Evolutionary conservation across 2,329 filamentous ascomycete genomes (phyloP).

Genomic region (Epichloe hybrida): DNA sequence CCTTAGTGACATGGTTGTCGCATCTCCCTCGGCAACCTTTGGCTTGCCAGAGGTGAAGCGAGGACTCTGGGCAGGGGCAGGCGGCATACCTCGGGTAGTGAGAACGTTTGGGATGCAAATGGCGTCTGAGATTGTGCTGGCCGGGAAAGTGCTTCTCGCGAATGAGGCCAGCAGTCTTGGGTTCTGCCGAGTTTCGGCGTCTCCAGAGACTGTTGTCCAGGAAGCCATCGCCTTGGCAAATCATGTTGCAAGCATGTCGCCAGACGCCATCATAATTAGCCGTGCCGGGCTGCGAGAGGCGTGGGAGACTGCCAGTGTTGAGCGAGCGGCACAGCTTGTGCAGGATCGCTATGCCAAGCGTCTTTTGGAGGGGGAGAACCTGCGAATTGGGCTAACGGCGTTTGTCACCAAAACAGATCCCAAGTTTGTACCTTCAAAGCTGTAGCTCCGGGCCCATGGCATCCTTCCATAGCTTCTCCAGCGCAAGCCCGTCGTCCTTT

Average conservation of each 20-base stretch:
- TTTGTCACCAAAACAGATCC: constrained; percentile 38
- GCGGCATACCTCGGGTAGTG: constrained; percentile 36
- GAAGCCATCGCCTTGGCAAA: constrained; percentile 23
- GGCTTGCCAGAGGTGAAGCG: constrained; percentile 39
- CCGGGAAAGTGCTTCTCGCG: constrained; percentile 30
- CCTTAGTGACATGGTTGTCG: constrained; percentile 37
- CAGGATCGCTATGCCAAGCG: constrained; percentile 26
- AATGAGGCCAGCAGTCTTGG: constrained; percentile 18
- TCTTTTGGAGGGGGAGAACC: constrained; percentile 31
- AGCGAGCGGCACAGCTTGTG: constrained; percentile 25
- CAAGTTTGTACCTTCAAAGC: constrained; percentile 33
- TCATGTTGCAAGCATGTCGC: constrained; percentile 20
- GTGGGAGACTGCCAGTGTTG: constrained; percentile 27
- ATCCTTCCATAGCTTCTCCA: no score
- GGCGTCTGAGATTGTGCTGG: constrained; percentile 35
- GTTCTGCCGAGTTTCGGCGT: constrained; percentile 23
- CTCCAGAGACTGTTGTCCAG: constrained; percentile 21
- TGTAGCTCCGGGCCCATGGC: constrained; percentile 15
- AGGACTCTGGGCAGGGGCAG: constrained; percentile 39
- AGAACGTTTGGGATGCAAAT: constrained; percentile 31
- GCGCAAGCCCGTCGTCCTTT: no score
- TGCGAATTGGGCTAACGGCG: constrained; percentile 34
- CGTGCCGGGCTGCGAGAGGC: constrained; percentile 23
- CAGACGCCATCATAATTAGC: constrained; percentile 27
- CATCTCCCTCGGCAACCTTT: constrained; percentile 35